Evolutionary conservation across 2,329 filamentous ascomycete species (phyloP).

Genomic region (Ceratocystis albifundus): DNA sequence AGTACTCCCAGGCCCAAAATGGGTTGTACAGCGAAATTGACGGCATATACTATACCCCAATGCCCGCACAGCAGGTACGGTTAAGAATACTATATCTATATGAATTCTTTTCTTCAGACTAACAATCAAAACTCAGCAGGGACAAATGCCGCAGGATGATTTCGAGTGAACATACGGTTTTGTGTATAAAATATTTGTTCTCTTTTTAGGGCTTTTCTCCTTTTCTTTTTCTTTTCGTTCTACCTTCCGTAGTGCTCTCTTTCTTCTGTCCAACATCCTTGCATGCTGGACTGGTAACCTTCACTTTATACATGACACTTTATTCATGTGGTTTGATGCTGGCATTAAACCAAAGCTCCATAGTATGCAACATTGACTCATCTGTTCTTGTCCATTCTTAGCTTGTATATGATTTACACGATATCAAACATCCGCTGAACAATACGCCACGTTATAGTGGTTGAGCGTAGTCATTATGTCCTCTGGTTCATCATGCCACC

Average conservation of each 20-base stretch:
- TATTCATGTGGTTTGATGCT: not conserved
- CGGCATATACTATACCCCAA: constrained; percentile 75
- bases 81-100: not conserved
- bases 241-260: not conserved
- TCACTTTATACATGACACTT: too few species aligned
- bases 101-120: not conserved
- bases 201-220: not conserved
- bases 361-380: not conserved
- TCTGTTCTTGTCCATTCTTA: not conserved
- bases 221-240: not conserved
- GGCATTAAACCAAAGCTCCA: not conserved
- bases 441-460: not conserved
- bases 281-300: not conserved
- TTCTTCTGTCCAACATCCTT: not conserved
- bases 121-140: constrained; percentile 27
- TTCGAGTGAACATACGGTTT: constrained; percentile 32
- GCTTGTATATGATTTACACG: not conserved
- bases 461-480: not conserved
- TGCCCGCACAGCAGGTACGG: constrained; percentile 72
- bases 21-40: constrained; percentile 73
- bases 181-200: not conserved
- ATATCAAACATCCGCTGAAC: not conserved
- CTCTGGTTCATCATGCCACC: constrained; percentile 34
- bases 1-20: constrained; percentile 66
- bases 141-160: constrained; percentile 37